A percentile compares a stretch with the other conserved stretches of the same genome.
phyloP scores from a whole-genome alignment of 2,329 filamentous ascomycete genomes.

The Mycosphaerella sp. region DNA sequence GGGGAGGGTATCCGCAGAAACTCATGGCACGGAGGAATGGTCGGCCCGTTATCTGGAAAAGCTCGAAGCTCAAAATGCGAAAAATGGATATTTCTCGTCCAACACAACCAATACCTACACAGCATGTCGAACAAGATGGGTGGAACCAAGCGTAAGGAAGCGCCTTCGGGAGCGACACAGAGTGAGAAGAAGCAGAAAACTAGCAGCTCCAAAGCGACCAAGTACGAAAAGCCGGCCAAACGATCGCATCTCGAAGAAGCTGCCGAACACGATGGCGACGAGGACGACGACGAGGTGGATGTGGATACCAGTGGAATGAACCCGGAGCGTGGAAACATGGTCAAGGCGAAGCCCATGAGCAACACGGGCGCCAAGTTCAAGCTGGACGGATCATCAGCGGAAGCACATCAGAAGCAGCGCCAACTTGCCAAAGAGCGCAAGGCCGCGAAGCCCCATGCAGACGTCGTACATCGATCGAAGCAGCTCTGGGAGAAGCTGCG shows the following conservation, averaged over 20 bases:
- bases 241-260: slow-evolving; percentile 26
- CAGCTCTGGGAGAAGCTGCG: slow-evolving; percentile 95
- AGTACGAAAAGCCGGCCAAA: slow-evolving; percentile 26
- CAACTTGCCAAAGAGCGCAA: slow-evolving; percentile 81
- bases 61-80: not conserved
- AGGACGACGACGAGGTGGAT: slow-evolving; percentile 10
- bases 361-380: slow-evolving; percentile 29
- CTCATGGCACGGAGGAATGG: not conserved
- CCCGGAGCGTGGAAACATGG: slow-evolving; percentile 11
- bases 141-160: slow-evolving; percentile 38
- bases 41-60: not conserved
- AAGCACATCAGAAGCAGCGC: slow-evolving; percentile 91
- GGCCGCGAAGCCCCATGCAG: slow-evolving; percentile 85
- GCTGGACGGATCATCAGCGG: slow-evolving; percentile 61
- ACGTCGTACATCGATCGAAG: slow-evolving; percentile 81
- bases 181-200: slow-evolving; percentile 39
- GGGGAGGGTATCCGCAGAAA: too few relatives aligned
- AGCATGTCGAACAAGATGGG: slow-evolving; percentile 27
- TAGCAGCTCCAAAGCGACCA: slow-evolving; percentile 16
- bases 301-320: slow-evolving; percentile 14
- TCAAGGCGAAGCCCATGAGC: slow-evolving; percentile 10
- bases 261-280: slow-evolving; percentile 26
- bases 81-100: not conserved
- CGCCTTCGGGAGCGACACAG: slow-evolving; percentile 26
- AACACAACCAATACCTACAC: not conserved